Percentiles rank a stretch among this genome's conserved stretches.
These are phyloP conservation scores for Aphanomyces stellatus DNA, from an alignment of 352 stramenopile genomes.

Conservation along the genomic window DNA sequence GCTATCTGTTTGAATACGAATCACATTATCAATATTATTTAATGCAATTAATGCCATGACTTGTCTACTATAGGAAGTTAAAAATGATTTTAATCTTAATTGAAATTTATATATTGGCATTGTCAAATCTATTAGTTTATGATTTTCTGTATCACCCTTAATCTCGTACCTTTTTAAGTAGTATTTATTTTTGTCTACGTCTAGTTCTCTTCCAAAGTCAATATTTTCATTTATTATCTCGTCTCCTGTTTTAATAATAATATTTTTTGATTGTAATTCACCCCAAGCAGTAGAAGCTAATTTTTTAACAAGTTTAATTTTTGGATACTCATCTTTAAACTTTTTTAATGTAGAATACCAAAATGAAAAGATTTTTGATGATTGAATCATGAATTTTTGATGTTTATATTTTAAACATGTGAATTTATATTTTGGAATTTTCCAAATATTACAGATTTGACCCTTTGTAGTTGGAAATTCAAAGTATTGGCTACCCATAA, in stretches of 20 bases:
- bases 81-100: constrained; percentile 18
- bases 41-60: constrained; percentile 13
- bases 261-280: neutral
- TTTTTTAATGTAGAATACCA: constrained; percentile 10
- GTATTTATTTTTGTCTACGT: constrained; percentile 7
- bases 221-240: neutral
- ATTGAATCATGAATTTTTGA: neutral
- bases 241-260: neutral
- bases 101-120: constrained; percentile 18
- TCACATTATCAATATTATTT: constrained; percentile 10
- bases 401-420: constrained; percentile 16
- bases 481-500: neutral
- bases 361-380: neutral
- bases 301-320: constrained; percentile 10
- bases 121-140: constrained; percentile 14
- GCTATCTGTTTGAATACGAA: constrained; percentile 8
- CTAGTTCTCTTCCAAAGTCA: neutral
- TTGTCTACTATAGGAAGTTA: neutral
- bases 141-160: constrained; percentile 2
- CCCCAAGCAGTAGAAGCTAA: neutral
- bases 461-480: neutral
- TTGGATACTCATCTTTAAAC: constrained; percentile 9
- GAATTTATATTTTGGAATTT: constrained; percentile 1
- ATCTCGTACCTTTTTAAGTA: neutral
- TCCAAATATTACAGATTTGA: constrained; percentile 5